Evolutionary conservation across 345 rosid genomes (phyloP).

Genomic region (Lepidium sativum): DNA sequence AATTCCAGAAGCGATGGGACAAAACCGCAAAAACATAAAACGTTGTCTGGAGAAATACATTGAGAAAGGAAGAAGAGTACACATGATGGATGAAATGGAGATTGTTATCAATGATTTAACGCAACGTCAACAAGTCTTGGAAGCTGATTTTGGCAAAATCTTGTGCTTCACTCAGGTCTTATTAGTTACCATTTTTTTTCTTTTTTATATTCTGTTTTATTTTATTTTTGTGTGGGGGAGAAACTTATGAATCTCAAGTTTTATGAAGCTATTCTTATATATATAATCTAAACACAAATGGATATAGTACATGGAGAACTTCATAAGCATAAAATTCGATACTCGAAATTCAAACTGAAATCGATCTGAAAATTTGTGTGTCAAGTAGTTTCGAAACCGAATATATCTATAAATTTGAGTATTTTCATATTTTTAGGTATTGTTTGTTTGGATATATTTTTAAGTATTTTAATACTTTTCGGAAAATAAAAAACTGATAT

Average conservation of each 20-base stretch:
- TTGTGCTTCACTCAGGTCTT: conserved; percentile 51
- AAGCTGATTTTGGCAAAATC: conserved; percentile 47
- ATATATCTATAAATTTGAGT: too few relatives aligned
- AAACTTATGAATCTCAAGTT: background rate
- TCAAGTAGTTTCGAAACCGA: too few relatives aligned
- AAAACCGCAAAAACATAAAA: conserved; percentile 55
- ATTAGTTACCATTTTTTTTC: background rate
- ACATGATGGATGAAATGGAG: conserved; percentile 59
- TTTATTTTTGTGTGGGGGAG: background rate
- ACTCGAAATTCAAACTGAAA: too few relatives aligned
- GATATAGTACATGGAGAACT: too few relatives aligned
- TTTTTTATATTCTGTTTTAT: background rate
- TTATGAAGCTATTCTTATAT: background rate
- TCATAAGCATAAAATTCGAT: too few relatives aligned
- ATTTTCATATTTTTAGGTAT: too few relatives aligned
- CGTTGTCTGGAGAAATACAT: conserved; percentile 48
- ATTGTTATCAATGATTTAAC: conserved; percentile 37
- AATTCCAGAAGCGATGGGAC: conserved; percentile 50
- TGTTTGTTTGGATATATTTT: too few relatives aligned
- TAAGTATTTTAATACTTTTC: too few relatives aligned
- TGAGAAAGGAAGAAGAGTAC: conserved; percentile 47
- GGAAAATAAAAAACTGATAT: too few relatives aligned
- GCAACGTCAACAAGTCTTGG: conserved; percentile 40
- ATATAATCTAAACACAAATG: too few relatives aligned
- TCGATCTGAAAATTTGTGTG: too few relatives aligned